A percentile compares a stretch with the other conserved stretches of the same genome.
Conservation (phyloP, 257 asterid genomes). For the Solanum ossicruentum region DNA sequence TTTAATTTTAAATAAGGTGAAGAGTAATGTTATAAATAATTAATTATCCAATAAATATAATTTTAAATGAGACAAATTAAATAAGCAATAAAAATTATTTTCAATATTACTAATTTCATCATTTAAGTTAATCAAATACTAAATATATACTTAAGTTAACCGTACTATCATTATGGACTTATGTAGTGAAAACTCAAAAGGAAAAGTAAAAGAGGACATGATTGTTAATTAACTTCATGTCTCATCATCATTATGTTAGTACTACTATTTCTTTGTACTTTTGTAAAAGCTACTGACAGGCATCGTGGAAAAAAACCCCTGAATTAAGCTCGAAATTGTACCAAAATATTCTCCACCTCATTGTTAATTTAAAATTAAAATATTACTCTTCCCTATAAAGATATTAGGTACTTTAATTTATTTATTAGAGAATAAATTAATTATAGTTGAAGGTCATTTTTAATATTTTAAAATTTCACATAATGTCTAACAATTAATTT, state of each 20-base stretch:
- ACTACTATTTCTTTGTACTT: neutral
- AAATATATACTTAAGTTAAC: neutral
- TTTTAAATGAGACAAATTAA: too few relatives aligned
- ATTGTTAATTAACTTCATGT: neutral
- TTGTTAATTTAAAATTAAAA: too few relatives aligned
- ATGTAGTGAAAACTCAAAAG: neutral
- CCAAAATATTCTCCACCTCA: neutral
- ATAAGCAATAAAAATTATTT: too few relatives aligned
- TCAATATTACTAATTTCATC: too few relatives aligned
- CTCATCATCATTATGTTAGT: neutral
- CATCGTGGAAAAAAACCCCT: neutral
- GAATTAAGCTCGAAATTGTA: neutral
- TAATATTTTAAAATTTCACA: neutral
- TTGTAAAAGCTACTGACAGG: neutral
- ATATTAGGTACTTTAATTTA: neutral
- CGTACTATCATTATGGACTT: neutral
- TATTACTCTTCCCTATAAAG: neutral
- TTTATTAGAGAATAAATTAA: neutral
- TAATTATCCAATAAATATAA: too few relatives aligned
- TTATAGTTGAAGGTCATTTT: neutral
- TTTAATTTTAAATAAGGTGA: too few relatives aligned
- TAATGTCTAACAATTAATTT: neutral
- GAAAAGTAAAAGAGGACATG: neutral
- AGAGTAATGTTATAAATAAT: too few relatives aligned
- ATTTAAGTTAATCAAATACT: too few relatives aligned